Evolutionary conservation across 352 stramenopile species (phyloP), one percentile per base, ranked within the genome.

Genomic region (Phytophthora tubulina): DNA sequence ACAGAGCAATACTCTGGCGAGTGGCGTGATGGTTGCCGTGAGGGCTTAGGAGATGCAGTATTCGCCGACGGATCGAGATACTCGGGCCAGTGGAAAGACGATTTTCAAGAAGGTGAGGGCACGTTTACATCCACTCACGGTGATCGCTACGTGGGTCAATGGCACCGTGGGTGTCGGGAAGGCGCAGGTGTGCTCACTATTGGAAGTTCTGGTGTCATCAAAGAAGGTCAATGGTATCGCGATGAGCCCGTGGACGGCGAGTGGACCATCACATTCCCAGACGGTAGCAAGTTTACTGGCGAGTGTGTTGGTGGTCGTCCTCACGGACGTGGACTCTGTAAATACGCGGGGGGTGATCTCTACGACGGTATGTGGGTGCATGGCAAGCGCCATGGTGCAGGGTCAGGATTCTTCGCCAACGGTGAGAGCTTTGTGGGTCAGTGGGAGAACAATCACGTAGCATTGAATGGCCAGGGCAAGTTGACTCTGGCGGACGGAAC

Each of bases 281-380:
- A 91, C 41, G 75, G 82, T 33, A 93, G 85, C 67, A 91, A 92
- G 60, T 94, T 92, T 69, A 92, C 80, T 10, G 87, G 87, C 10
- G 61, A 83, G 38, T 94, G 87, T 32, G 70, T 92, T 15, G 81
- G 80, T 8, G 78, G 82, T n/a, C 77, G 82, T 30, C 85, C 87
- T 11, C 84, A 95, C 36, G 85, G 89, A 8, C 84, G 72, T 15
- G 89, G 89, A 3, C 79, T 93, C 39, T 89, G 92, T 64, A 92
- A 93, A 49, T 96, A 95, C 46, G 85, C 88, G 42, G 92, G 91
- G 41, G 89, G 91, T 3, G 91, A 96, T 50, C 46, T 93, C 48
- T 97, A 97, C 69, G 86, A 92, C 31, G 91, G 91, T 2, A 78
- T 89, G 56, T 97, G 91, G 91, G 72, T 94, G 10, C 62, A 91